Conservation (phyloP, 495 filamentous ascomycete genomes). For the Aspergillus leporis region DNA sequence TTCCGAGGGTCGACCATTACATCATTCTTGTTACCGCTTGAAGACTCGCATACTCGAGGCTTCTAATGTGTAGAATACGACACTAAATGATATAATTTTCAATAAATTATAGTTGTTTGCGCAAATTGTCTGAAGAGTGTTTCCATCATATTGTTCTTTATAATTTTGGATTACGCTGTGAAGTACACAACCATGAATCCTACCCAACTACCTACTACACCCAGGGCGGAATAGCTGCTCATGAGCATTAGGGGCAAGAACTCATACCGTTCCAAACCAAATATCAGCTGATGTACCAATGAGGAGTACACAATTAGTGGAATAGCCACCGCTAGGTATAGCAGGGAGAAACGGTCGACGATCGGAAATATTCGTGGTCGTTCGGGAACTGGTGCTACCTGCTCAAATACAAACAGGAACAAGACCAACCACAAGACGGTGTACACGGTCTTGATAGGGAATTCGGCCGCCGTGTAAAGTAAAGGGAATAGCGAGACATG, state of each 20-base stretch:
- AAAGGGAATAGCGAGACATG: conserved; percentile 95
- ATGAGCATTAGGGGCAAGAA: conserved; percentile 97
- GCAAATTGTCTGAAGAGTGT: not conserved
- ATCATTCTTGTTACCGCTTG: conserved; percentile 6
- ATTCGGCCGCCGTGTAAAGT: conserved; percentile 87
- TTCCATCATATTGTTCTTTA: not conserved
- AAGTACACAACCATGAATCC: conserved; percentile 95
- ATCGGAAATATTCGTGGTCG: conserved; percentile 72
- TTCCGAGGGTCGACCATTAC: conserved; percentile 21
- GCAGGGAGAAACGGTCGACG: conserved; percentile 82
- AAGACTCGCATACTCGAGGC: too few relatives aligned
- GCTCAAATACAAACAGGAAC: conserved; percentile 84
- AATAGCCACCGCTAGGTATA: conserved; percentile 85
- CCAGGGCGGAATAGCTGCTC: conserved; percentile 90
- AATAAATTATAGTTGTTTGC: not conserved
- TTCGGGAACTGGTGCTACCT: conserved; percentile 76
- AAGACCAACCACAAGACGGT: conserved; percentile 88
- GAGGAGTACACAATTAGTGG: conserved; percentile 89
- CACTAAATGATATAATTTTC: not conserved
- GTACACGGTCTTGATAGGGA: conserved; percentile 89
- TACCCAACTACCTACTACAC: conserved; percentile 95
- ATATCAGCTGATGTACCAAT: conserved; percentile 75
- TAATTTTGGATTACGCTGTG: conserved; percentile 49
- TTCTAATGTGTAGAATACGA: not conserved
- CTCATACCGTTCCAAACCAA: conserved; percentile 74